Evolutionary conservation across 2,329 filamentous ascomycete species (phyloP).

Genomic region (Fusarium armeniacum): DNA sequence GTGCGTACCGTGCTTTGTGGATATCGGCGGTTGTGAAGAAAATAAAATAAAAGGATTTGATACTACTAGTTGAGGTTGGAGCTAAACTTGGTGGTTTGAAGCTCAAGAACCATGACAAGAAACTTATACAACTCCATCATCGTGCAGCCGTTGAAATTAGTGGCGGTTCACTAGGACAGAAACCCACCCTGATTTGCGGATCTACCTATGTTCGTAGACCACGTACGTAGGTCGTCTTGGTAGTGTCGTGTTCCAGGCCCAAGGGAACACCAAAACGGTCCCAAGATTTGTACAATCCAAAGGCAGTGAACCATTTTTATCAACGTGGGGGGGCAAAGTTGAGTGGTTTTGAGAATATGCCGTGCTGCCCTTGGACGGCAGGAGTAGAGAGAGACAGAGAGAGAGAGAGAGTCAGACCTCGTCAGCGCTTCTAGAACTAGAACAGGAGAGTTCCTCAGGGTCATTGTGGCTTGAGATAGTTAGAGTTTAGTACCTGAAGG

Average conservation of each 20-base stretch:
- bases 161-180: constrained; percentile 37
- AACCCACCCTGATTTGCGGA: constrained; percentile 25
- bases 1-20: constrained; percentile 14
- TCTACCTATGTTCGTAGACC: neutral
- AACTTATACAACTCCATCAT: constrained; percentile 39
- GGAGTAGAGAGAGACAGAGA: neutral
- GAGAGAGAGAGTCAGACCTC: constrained; percentile 6
- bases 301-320: constrained; percentile 4
- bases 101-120: constrained; percentile 4
- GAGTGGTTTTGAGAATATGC: neutral
- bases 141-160: constrained; percentile 47
- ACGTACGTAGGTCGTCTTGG: constrained; percentile 1
- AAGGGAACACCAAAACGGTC: constrained; percentile 23
- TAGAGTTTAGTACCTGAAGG: constrained; percentile 41
- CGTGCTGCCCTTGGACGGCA: constrained; percentile 20
- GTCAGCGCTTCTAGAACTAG: constrained; percentile 43
- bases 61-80: neutral
- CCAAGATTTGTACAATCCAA: constrained; percentile 2
- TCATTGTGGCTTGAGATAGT: constrained; percentile 36
- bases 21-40: neutral
- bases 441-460: constrained; percentile 31
- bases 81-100: constrained; percentile 1
- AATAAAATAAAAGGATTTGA: constrained; percentile 1
- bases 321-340: constrained; percentile 10
- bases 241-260: neutral